These are phyloP conservation scores for Neurospora sp. DNA, from an alignment of 495 filamentous ascomycete genomes.

Conservation along the genomic window DNA sequence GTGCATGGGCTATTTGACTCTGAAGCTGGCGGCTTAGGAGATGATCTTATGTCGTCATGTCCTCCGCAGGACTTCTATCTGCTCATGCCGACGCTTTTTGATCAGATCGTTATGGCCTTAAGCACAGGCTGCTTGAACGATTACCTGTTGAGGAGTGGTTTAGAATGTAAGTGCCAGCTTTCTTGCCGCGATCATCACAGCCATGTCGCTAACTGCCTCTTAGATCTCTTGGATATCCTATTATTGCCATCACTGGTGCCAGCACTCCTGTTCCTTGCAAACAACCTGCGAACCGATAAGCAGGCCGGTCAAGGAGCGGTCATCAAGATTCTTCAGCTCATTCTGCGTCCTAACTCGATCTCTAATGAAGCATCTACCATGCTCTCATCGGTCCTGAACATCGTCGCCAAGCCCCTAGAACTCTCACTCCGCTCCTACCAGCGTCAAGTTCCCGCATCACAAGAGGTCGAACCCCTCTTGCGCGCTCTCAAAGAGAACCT, in stretches of 20 bases:
- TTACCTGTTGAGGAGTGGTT: conserved; percentile 73
- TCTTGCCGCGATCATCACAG: background rate
- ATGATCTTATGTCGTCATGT: conserved; percentile 86
- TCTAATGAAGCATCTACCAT: conserved; percentile 73
- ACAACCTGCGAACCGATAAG: conserved; percentile 62
- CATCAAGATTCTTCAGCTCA: conserved; percentile 65
- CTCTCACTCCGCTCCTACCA: conserved; percentile 65
- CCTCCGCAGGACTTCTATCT: conserved; percentile 90
- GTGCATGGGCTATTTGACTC: conserved; percentile 78
- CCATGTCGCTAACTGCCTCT: background rate
- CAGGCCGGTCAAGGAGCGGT: conserved; percentile 45
- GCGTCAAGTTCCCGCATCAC: conserved; percentile 53
- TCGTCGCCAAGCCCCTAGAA: conserved; percentile 68
- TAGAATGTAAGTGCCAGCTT: conserved; percentile 59
- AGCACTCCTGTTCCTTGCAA: conserved; percentile 69
- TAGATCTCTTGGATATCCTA: conserved; percentile 81
- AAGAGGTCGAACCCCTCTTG: conserved; percentile 63
- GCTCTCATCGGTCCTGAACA: conserved; percentile 72
- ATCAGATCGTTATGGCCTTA: conserved; percentile 72
- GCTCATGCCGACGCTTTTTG: conserved; percentile 81
- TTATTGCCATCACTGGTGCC: conserved; percentile 78
- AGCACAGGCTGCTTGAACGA: conserved; percentile 59
- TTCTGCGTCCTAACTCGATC: conserved; percentile 66
- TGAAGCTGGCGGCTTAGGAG: conserved; percentile 59
- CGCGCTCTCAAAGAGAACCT: conserved; percentile 60